Base-by-base conservation (phyloP, 306 rosid species). In the Prunus campanulata region DNA sequence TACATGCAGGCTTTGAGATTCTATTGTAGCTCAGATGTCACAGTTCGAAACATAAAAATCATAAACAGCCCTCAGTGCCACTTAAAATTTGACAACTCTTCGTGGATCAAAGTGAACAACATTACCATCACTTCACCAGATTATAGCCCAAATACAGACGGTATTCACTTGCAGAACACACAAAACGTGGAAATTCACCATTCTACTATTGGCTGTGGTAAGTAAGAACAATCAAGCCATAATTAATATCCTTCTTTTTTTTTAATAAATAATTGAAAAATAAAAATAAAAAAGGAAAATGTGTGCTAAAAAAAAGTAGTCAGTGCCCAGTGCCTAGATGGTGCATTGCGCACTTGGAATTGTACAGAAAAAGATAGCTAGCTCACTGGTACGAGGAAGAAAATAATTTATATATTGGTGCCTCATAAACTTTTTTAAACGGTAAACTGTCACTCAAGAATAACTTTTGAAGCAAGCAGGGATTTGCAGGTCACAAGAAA, bases 91-190 rank as follows among this genome's bases (percentile, higher is more conserved):
- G 98, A 95, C 88, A 87, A 77, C 80, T 95, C 97, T 67, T 79
- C 81, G 42, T 76, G 87, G 32, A 84, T 95, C 54, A 70, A 85
- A 80, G 90, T 92, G 61, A 42, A 77, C 32, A 90, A 90, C 76
- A 87, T 95, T 48, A 90, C 91, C 35, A 92, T 95, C 68, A 89
- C 86, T 71, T 90, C 98, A 14, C 97, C 97, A 2, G 96, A 79
- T 75, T 83, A 79, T 63, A 95, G 98, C 77, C 96, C 93, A 69
- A 95, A 95, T 48, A 95, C 98, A 20, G 98, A 95, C 76, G 98
- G 97, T 9, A 92, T 95, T 87, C 98, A 92, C 86, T 71, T 95
- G 90, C 97, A 95, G 48, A 95, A 92, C 88, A 84, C 97, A 48
- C 89, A 85, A 30, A 93, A 90, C 29, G 97, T 88, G 3, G 91